Evolutionary conservation across 106 monocot species (phyloP), one percentile per base, ranked within the genome.

Genomic region (Dendrobium officinale): DNA sequence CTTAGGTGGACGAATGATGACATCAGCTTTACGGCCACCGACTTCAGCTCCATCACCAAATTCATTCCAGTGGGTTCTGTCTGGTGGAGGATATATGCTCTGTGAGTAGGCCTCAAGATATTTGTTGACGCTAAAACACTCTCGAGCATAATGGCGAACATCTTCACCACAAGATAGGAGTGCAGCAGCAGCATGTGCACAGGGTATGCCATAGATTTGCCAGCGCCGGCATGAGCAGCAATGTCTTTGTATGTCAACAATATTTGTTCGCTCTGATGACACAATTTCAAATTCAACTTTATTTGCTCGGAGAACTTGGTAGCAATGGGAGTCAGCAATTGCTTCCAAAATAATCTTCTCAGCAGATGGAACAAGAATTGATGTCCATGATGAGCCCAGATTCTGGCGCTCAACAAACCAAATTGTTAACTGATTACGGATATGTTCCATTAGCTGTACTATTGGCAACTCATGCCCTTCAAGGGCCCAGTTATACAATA

Each of bases 201-300:
- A 97, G 9, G 97, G 97, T 59, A 97, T 80, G 42, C 97, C 97
- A 85, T 90, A 97, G 15, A 92, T 89, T 81, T 97, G 97, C 97
- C 97, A 97, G 16, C 97, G 94, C 9, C 90, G 88, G 66, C 97
- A 98, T 41, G 97, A 94, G 78, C 97, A 98, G 75, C 80, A 92
- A 42, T 85, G 89, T 2, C 84, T 86, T 56, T 92, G 88, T 78
- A 92, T 94, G 79, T 98, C 91, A 75, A 98, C 94, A 61, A 98
- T 98, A 77, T 98, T 98, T 75, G 97, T 98, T 81, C 97, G 70
- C 81, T 98, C 97, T 4, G 92, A 91, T 44, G 97, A 98, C 20
- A 98, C 97, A 42, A 98, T 98, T 80, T 98, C 97, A 84, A 98
- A 98, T 79, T 98, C 97, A 15, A 94, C 94, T 86, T 98, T 94